These are phyloP conservation scores for Sphaerulina musiva DNA, from an alignment of 2,329 filamentous ascomycete species.

Conservation along the genomic window DNA sequence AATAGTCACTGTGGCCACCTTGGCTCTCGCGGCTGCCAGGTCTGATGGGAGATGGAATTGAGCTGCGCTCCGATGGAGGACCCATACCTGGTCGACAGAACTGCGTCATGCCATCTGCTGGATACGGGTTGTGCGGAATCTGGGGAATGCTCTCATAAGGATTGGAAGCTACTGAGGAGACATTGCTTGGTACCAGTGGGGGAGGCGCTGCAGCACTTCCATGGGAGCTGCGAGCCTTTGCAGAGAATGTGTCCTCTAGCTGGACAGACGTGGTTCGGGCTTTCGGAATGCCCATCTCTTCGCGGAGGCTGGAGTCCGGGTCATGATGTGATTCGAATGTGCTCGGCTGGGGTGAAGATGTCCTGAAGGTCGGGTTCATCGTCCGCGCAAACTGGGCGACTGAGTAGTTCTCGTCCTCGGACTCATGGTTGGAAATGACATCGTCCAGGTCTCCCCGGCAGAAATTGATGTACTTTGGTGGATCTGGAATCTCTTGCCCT, in stretches of 20 bases:
- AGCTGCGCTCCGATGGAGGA: slow-evolving; percentile 62
- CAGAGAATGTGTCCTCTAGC: slow-evolving; percentile 28
- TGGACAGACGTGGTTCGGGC: slow-evolving; percentile 35
- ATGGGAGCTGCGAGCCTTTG: slow-evolving; percentile 27
- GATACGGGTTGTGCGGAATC: slow-evolving; percentile 88
- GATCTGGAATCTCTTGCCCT: slow-evolving; percentile 93
- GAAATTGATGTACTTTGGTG: slow-evolving; percentile 98
- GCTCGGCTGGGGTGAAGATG: slow-evolving; percentile 92
- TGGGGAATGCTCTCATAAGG: slow-evolving; percentile 52
- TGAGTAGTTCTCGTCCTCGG: slow-evolving; percentile 83
- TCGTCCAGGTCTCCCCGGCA: slow-evolving; percentile 81
- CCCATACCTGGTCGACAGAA: slow-evolving; percentile 66
- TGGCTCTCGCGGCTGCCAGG: slow-evolving; percentile 81
- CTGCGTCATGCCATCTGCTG: slow-evolving; percentile 95
- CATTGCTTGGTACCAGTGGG: slow-evolving; percentile 23
- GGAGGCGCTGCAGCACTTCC: slow-evolving; percentile 23
- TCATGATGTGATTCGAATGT: slow-evolving; percentile 89
- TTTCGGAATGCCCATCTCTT: slow-evolving; percentile 54
- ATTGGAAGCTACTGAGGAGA: slow-evolving; percentile 22
- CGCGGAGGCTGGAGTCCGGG: slow-evolving; percentile 65
- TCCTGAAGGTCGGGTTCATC: slow-evolving; percentile 91
- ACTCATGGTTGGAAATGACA: slow-evolving; percentile 65
- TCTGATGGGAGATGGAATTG: slow-evolving; percentile 60
- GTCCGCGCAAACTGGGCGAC: slow-evolving; percentile 92
- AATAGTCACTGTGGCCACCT: slow-evolving; percentile 64